Percentiles rank a stretch among this genome's conserved stretches.
These are phyloP conservation scores for Cryoendolithus antarcticus DNA, from an alignment of 2,329 filamentous ascomycete species.

Conservation along the genomic window DNA sequence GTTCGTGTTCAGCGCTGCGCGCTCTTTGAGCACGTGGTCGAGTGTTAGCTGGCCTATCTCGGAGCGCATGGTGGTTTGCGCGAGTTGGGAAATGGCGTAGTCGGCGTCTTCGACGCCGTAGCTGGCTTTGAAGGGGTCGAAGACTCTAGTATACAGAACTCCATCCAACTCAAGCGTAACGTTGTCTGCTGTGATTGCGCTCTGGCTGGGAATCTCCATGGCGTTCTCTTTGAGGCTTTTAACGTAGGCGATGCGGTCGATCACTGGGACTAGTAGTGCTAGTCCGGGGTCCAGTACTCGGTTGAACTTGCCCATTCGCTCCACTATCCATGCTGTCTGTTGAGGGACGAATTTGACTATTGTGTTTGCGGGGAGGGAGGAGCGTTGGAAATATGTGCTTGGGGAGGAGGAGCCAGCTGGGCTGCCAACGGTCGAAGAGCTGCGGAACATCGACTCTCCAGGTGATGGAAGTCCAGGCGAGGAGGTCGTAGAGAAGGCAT, in stretches of 20 bases:
- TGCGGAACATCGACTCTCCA: slow-evolving; percentile 24
- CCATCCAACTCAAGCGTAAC: slow-evolving; percentile 94
- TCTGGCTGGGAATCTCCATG: slow-evolving; percentile 94
- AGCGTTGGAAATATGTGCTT: slow-evolving; percentile 30
- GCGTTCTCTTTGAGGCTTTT: slow-evolving; percentile 94
- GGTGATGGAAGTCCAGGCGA: no score
- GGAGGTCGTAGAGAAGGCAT: no score
- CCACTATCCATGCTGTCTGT: slow-evolving; percentile 98
- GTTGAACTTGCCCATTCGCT: slow-evolving; percentile 97
- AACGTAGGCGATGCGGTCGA: slow-evolving; percentile 95
- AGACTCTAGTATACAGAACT: slow-evolving; percentile 87
- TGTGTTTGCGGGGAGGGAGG: slow-evolving; percentile 75
- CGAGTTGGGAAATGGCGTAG: slow-evolving; percentile 94
- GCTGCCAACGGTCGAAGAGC: slow-evolving; percentile 14
- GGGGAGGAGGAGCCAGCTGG: no score
- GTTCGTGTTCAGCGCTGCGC: slow-evolving; percentile 88
- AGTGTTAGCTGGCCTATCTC: slow-evolving; percentile 95
- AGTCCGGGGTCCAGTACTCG: slow-evolving; percentile 85
- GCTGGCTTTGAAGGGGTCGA: slow-evolving; percentile 96
- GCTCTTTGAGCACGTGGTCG: slow-evolving; percentile 95
- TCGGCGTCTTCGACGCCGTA: slow-evolving; percentile 98
- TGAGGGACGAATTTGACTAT: slow-evolving; percentile 96
- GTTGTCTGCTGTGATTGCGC: slow-evolving; percentile 96
- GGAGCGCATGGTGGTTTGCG: slow-evolving; percentile 98
- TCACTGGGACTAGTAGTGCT: slow-evolving; percentile 73